A percentile compares a stretch with the other conserved stretches of the same genome.
Conservation (phyloP, 2,329 filamentous ascomycete species). For the Stagonosporopsis cucurbitacearum region DNA sequence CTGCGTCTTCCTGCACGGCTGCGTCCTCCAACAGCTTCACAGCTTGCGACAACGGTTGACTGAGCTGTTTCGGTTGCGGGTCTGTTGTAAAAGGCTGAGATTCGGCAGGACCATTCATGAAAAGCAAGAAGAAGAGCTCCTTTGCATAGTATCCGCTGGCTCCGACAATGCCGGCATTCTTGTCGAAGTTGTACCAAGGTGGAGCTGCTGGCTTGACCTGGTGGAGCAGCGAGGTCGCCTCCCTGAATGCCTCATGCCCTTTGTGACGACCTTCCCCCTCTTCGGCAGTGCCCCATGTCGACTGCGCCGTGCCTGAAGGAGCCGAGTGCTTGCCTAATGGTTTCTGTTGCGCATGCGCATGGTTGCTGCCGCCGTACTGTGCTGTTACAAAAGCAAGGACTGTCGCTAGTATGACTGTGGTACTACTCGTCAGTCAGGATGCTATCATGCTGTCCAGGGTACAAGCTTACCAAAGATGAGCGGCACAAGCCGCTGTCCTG, state of each 20-base stretch:
- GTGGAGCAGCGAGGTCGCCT: slow-evolving; percentile 51
- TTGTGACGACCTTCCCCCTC: slow-evolving; percentile 21
- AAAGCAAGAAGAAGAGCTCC: slow-evolving; percentile 67
- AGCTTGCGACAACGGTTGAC: slow-evolving; percentile 62
- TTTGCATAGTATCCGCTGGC: slow-evolving; percentile 66
- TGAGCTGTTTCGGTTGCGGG: slow-evolving; percentile 52
- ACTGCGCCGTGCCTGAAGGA: slow-evolving; percentile 26
- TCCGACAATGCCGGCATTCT: slow-evolving; percentile 65
- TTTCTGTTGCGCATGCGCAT: slow-evolving; percentile 33
- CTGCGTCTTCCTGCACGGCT: slow-evolving; percentile 67
- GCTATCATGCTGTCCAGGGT: slow-evolving; percentile 10
- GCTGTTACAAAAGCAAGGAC: slow-evolving; percentile 36
- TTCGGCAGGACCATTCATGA: slow-evolving; percentile 66
- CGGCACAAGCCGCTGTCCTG: slow-evolving; percentile 46
- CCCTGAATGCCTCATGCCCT: slow-evolving; percentile 39
- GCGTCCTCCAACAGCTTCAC: slow-evolving; percentile 66
- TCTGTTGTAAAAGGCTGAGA: slow-evolving; percentile 52
- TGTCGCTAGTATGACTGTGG: slow-evolving; percentile 42
- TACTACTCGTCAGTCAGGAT: slow-evolving; percentile 30
- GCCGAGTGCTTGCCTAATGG: slow-evolving; percentile 26
- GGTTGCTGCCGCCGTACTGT: slow-evolving; percentile 31
- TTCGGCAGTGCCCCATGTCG: slow-evolving; percentile 28
- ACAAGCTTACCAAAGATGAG: slow-evolving; percentile 41
- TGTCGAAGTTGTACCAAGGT: slow-evolving; percentile 52
- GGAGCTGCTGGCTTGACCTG: slow-evolving; percentile 51